Conservation (phyloP, 768 basidiomycete genomes). For the Fomitopsis pulvina region DNA sequence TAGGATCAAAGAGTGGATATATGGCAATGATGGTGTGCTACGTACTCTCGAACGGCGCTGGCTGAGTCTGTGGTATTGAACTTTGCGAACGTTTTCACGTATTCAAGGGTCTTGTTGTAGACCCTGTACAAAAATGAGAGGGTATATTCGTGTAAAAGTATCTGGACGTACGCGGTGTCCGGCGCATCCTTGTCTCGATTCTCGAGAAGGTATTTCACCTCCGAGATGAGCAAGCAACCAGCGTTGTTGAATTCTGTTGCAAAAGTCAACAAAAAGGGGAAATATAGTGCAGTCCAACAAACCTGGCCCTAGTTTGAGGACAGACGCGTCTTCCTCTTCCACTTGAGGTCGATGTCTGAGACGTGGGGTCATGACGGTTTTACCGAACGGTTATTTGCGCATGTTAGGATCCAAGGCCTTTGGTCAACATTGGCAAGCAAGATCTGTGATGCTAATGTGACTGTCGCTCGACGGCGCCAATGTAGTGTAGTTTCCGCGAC, state of each 20-base stretch:
- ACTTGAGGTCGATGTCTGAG: conserved; percentile 58
- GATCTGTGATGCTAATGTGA: not conserved
- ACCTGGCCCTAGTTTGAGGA: conserved; percentile 78
- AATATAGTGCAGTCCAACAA: conserved; percentile 5
- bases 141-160: not conserved
- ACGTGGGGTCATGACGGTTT: conserved; percentile 37
- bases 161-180: conserved; percentile 64
- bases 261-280: not conserved
- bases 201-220: conserved; percentile 86
- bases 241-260: conserved; percentile 81
- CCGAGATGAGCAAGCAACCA: conserved; percentile 85
- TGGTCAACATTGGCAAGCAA: conserved; percentile 23
- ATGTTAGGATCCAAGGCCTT: conserved; percentile 26
- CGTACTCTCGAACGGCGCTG: conserved; percentile 82
- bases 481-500: not conserved
- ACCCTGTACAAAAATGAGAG: conserved; percentile 43
- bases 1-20: not conserved
- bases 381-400: conserved; percentile 10
- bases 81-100: conserved; percentile 87
- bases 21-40: not conserved
- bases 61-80: conserved; percentile 84
- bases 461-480: not conserved
- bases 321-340: conserved; percentile 84
- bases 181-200: conserved; percentile 84
- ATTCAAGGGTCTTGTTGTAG: conserved; percentile 89